Conservation (phyloP, 345 rosid genomes). For the Populus alba region DNA sequence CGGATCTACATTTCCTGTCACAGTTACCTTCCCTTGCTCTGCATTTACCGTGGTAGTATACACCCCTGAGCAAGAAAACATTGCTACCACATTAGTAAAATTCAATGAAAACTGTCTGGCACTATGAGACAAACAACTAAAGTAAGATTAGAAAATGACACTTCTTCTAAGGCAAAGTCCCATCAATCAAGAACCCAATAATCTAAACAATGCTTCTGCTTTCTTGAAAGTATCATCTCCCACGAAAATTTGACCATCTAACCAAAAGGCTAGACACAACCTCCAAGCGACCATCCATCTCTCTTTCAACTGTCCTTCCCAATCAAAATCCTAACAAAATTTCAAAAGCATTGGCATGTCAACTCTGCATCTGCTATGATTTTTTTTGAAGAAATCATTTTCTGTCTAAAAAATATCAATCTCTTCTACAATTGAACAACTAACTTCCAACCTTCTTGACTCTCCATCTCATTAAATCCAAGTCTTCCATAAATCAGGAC, state of each 20-base stretch:
- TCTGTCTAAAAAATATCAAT: too few species aligned
- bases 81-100: not conserved
- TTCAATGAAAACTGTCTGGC: not conserved
- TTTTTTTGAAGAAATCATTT: not conserved
- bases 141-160: not conserved
- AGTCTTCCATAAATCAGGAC: not conserved
- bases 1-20: constrained; percentile 81
- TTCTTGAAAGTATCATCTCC: not conserved
- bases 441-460: not conserved
- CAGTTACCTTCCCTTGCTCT: constrained; percentile 85
- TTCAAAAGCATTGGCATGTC: not conserved
- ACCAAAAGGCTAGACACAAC: not conserved
- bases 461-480: not conserved
- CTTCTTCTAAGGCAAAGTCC: not conserved
- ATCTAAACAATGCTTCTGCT: not conserved
- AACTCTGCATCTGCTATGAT: not conserved
- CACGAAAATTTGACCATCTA: not conserved
- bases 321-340: not conserved
- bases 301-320: not conserved
- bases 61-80: constrained; percentile 52
- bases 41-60: constrained; percentile 55
- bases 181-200: not conserved
- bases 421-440: not conserved
- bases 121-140: not conserved
- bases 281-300: not conserved